Conservation (phyloP, 352 stramenopile genomes). For the Phytophthora macrochlamydospora region DNA sequence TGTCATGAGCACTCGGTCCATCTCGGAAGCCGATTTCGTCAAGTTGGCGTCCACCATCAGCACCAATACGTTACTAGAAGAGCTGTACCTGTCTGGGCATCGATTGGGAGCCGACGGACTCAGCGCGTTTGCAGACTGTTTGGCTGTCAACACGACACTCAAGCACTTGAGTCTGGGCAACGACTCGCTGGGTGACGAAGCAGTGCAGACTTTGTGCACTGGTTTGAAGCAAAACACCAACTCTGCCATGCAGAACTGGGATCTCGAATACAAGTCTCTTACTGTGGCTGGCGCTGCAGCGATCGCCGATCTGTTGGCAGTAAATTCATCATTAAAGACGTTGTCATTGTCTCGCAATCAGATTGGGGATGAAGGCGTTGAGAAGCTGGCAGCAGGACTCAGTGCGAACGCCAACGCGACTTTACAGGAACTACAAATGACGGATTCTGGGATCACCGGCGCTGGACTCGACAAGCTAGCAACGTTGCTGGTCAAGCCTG, state of each 20-base stretch:
- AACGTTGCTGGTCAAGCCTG: slow-evolving; percentile 35
- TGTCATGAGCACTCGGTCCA: slow-evolving; percentile 72
- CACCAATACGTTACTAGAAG: slow-evolving; percentile 63
- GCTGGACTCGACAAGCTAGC: slow-evolving; percentile 53
- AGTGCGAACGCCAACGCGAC: slow-evolving; percentile 33
- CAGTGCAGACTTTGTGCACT: slow-evolving; percentile 46
- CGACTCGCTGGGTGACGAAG: slow-evolving; percentile 59
- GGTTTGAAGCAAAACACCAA: slow-evolving; percentile 59
- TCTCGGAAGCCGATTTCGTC: slow-evolving; percentile 58
- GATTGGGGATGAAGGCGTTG: slow-evolving; percentile 50
- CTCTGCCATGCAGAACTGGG: slow-evolving; percentile 62
- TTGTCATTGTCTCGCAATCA: slow-evolving; percentile 71
- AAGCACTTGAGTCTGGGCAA: slow-evolving; percentile 71
- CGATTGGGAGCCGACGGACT: slow-evolving; percentile 46
- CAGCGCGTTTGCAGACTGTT: slow-evolving; percentile 63
- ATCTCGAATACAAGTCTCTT: slow-evolving; percentile 79
- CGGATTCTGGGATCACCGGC: slow-evolving; percentile 54
- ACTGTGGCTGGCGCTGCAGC: slow-evolving; percentile 44
- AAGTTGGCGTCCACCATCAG: slow-evolving; percentile 59
- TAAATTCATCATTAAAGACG: slow-evolving; percentile 47
- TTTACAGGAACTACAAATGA: slow-evolving; percentile 49
- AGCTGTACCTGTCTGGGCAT: slow-evolving; percentile 82
- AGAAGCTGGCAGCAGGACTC: slow-evolving; percentile 44
- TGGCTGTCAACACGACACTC: slow-evolving; percentile 72
- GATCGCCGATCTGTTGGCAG: slow-evolving; percentile 57